Evolutionary conservation across 805 yeast species (phyloP), one percentile per base, ranked within the genome.

Genomic region (Lipomyces yamanashiensis): DNA sequence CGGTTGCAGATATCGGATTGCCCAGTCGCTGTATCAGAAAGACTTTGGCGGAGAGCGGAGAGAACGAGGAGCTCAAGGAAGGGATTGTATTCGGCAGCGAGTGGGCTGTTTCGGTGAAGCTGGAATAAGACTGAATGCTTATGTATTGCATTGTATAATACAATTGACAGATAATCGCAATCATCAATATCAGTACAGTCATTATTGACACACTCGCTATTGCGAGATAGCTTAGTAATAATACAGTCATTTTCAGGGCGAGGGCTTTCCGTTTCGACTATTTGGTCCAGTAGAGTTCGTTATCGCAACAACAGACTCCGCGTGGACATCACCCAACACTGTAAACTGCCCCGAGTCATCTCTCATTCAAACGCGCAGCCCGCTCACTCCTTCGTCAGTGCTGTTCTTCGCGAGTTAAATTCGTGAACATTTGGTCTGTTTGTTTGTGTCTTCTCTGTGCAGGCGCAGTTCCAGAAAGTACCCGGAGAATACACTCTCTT

Each of bases 1-100:
- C 53, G n/a, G 69, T 69, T 8, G 69, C 64, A 5, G 71, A 69
- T 39, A 68, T 69, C 17, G 71, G 71, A 9, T 54, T 68, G n/a
- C 71, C 71, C 45, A 45, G 62, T 23, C 55, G 64, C 36, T 67
- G 68, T n/a, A 62, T 65, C 56, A 19, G 49, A 28, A 64, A 64
- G 47, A 33, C 36, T 23, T 33, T 61, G 37, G 40, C 51, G 15
- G 62, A 51, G 41, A 49, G 19, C 15, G 47, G 54, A 49, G 58
- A 55, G 17, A 50, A 58, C 44, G 67, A 44, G 34, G 69, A 55
- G 58, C 55, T 61, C 21, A 45, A 43, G 33, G 66, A 55, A 13
- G 63, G 66, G 9, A 49, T 68, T 40, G 61, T 54, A 34, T 68
- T 67, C 55, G 71, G 69, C 12, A 62, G 71, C 59, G 71, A 68